phyloP scores from a whole-genome alignment of 495 filamentous ascomycete species.

The Penicillium ochrochloron region DNA sequence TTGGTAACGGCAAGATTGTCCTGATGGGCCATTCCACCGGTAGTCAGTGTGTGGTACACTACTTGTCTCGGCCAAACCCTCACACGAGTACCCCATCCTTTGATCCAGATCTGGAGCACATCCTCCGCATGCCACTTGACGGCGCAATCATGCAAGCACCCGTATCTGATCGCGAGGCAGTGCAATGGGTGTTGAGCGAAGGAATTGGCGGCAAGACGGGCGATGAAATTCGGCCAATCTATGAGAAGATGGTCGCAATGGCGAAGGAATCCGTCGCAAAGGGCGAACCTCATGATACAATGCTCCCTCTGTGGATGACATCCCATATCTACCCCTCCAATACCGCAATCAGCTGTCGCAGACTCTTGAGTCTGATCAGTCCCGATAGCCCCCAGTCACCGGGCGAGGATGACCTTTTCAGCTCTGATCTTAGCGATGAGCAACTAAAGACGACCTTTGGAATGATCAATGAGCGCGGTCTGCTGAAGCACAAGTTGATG shows the following conservation, averaged over 20 bases:
- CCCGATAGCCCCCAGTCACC: slow-evolving; percentile 51
- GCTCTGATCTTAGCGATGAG: slow-evolving; percentile 70
- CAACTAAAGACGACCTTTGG: slow-evolving; percentile 67
- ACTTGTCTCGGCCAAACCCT: slow-evolving; percentile 52
- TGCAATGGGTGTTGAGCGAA: slow-evolving; percentile 40
- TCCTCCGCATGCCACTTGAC: slow-evolving; percentile 54
- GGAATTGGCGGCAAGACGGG: slow-evolving; percentile 30
- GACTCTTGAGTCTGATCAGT: slow-evolving; percentile 69
- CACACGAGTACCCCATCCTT: slow-evolving; percentile 36
- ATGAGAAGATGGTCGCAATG: slow-evolving; percentile 31
- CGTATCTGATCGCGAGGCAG: slow-evolving; percentile 72
- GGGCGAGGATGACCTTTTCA: slow-evolving; percentile 87
- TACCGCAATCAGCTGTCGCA: slow-evolving; percentile 62
- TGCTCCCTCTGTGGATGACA: slow-evolving; percentile 43
- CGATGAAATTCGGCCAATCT: slow-evolving; percentile 28
- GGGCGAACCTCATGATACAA: slow-evolving; percentile 30
- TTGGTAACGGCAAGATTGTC: slow-evolving; percentile 62
- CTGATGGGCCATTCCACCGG: slow-evolving; percentile 87
- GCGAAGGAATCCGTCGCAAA: slow-evolving; percentile 33
- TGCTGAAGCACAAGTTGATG: slow-evolving; percentile 52
- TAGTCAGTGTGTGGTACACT: slow-evolving; percentile 82
- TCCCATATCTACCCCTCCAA: slow-evolving; percentile 31
- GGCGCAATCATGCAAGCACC: slow-evolving; percentile 79
- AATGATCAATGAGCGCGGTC: slow-evolving; percentile 52
- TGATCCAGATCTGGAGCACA: slow-evolving; percentile 38